phyloP scores from a whole-genome alignment of 495 filamentous ascomycete genomes.

The Podospora pseudopauciseta region DNA sequence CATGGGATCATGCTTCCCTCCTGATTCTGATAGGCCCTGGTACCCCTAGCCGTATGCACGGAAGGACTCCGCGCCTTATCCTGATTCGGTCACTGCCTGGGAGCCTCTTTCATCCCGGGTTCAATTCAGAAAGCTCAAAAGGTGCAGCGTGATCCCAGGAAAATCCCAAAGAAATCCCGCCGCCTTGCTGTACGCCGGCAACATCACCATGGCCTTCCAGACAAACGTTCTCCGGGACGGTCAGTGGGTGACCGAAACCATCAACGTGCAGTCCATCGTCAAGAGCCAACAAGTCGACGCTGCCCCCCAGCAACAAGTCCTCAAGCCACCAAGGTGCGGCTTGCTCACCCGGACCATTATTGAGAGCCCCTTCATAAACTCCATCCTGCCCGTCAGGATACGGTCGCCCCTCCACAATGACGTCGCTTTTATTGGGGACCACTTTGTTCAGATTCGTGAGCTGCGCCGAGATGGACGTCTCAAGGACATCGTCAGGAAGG shows the following conservation, averaged over 20 bases:
- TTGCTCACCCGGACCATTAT: slow-evolving; percentile 74
- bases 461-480: slow-evolving; percentile 60
- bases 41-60: background rate
- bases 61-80: background rate
- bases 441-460: slow-evolving; percentile 68
- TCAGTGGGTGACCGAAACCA: slow-evolving; percentile 54
- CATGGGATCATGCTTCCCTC: background rate
- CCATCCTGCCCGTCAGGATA: slow-evolving; percentile 76
- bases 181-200: slow-evolving; percentile 5
- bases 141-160: background rate
- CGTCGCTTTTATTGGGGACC: slow-evolving; percentile 80
- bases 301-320: slow-evolving; percentile 21
- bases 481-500: slow-evolving; percentile 65
- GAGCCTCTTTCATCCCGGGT: background rate
- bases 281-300: slow-evolving; percentile 29
- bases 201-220: slow-evolving; percentile 38
- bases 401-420: slow-evolving; percentile 69
- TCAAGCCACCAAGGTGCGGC: slow-evolving; percentile 54
- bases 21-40: background rate
- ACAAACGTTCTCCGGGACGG: slow-evolving; percentile 55
- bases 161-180: background rate
- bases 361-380: slow-evolving; percentile 69
- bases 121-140: background rate
- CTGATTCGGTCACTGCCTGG: background rate
- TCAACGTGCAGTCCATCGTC: slow-evolving; percentile 43